Percentiles rank a stretch among this genome's conserved stretches.
Conservation (phyloP, 345 rosid species). For the Dipteronia dyeriana region DNA sequence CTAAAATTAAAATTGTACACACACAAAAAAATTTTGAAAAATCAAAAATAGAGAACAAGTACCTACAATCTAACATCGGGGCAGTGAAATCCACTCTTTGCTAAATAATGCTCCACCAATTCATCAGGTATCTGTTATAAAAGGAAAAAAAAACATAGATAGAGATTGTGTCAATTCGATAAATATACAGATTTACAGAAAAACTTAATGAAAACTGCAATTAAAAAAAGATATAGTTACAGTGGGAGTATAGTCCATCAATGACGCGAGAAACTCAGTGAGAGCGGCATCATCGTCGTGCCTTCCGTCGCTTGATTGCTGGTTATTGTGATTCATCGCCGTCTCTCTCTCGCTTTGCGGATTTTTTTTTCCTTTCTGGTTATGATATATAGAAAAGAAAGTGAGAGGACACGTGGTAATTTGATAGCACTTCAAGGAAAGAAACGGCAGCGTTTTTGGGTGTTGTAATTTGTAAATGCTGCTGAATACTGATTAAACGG, state of each 20-base stretch:
- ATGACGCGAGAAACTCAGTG: conserved; percentile 76
- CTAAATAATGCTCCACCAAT: conserved; percentile 90
- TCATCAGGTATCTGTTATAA: conserved; percentile 83
- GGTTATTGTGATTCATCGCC: conserved; percentile 53
- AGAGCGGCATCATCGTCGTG: conserved; percentile 88
- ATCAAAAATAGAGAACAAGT: conserved; percentile 19
- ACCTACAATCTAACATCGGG: conserved; percentile 98
- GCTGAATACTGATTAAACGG: background rate
- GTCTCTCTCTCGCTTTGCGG: background rate
- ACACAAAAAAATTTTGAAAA: background rate
- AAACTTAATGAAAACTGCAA: background rate
- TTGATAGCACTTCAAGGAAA: background rate
- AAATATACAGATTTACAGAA: background rate
- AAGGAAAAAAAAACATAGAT: background rate
- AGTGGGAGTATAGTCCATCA: conserved; percentile 89
- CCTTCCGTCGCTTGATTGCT: conserved; percentile 52
- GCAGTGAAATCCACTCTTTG: conserved; percentile 95
- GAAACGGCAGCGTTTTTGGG: background rate
- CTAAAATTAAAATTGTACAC: background rate
- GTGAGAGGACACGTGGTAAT: background rate
- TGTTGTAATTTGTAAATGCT: background rate
- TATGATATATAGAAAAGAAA: background rate
- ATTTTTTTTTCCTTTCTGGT: background rate
- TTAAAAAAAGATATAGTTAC: conserved; percentile 26
- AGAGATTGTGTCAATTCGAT: background rate